These are phyloP conservation scores for Bigelowiella natans DNA, from an alignment of 78 protist species.

Conservation along the genomic window DNA sequence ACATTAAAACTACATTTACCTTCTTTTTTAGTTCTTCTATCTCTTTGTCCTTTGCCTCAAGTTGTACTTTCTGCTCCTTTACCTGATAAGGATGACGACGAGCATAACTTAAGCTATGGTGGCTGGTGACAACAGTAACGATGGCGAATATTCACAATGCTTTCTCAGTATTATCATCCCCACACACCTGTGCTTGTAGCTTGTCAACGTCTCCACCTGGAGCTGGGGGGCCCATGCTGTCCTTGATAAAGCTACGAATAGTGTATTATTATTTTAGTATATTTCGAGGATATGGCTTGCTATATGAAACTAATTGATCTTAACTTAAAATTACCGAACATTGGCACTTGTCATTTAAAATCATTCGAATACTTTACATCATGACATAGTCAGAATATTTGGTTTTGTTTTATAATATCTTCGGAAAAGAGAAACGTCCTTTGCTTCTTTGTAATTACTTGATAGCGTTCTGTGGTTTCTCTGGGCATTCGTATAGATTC, in stretches of 20 bases:
- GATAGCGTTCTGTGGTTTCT: conserved; percentile 3
- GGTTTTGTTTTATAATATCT: too few relatives aligned
- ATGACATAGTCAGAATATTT: too few relatives aligned
- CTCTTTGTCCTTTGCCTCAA: background rate
- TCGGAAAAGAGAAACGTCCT: too few relatives aligned
- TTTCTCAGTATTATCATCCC: too few relatives aligned
- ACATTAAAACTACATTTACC: background rate
- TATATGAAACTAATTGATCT: too few relatives aligned
- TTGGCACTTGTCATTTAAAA: too few relatives aligned
- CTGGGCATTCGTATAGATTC: background rate
- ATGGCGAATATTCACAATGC: too few relatives aligned
- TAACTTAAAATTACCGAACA: too few relatives aligned
- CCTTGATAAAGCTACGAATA: background rate
- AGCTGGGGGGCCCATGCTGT: background rate
- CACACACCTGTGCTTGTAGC: background rate
- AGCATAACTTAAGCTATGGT: background rate
- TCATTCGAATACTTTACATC: too few relatives aligned
- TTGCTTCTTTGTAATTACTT: too few relatives aligned
- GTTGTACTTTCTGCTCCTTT: background rate
- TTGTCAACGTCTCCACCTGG: background rate
- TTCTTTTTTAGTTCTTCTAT: background rate
- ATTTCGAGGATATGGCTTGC: background rate
- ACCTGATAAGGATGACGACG: background rate
- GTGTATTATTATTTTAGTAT: too few relatives aligned
- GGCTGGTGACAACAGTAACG: background rate